A percentile compares a stretch with the other conserved stretches of the same genome.
These are phyloP conservation scores for Aspergillus coremiiformis DNA, from an alignment of 495 filamentous ascomycete genomes.

Conservation along the genomic window DNA sequence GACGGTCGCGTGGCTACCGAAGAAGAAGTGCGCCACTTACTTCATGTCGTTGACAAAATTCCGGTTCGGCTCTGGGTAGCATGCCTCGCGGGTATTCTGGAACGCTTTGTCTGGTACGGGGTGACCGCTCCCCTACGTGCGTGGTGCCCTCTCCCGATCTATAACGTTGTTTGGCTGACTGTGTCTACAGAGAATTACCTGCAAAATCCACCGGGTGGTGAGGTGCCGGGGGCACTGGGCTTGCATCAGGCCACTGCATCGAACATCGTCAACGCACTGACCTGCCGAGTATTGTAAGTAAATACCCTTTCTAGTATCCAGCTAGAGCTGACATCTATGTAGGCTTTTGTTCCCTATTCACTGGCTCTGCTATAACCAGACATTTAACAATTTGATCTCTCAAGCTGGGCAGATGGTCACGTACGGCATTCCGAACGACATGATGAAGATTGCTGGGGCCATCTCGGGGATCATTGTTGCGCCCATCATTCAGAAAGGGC, in stretches of 20 bases:
- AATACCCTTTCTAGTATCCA: neutral
- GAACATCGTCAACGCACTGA: neutral
- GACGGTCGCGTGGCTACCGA: slow-evolving; percentile 11
- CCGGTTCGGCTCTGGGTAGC: slow-evolving; percentile 9
- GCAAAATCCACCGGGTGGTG: slow-evolving; percentile 7
- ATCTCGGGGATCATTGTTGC: slow-evolving; percentile 36
- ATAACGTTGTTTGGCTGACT: neutral
- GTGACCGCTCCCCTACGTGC: slow-evolving; percentile 10
- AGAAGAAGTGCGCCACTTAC: slow-evolving; percentile 11
- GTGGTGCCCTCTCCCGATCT: neutral
- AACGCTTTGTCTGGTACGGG: slow-evolving; percentile 16
- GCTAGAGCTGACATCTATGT: neutral
- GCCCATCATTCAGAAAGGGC: slow-evolving; percentile 38
- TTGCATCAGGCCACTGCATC: neutral
- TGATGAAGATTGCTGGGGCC: too few relatives aligned
- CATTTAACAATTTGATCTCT: neutral
- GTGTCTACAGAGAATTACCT: slow-evolving; percentile 13
- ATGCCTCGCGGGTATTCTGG: slow-evolving; percentile 6
- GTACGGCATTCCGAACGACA: neutral
- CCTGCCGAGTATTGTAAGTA: slow-evolving; percentile 37
- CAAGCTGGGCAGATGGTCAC: neutral
- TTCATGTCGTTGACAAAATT: slow-evolving; percentile 12
- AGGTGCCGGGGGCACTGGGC: slow-evolving; percentile 10
- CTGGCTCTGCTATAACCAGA: neutral
- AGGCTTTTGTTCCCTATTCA: neutral